Conservation (phyloP, 306 rosid genomes). For the Castanea mollissima region DNA sequence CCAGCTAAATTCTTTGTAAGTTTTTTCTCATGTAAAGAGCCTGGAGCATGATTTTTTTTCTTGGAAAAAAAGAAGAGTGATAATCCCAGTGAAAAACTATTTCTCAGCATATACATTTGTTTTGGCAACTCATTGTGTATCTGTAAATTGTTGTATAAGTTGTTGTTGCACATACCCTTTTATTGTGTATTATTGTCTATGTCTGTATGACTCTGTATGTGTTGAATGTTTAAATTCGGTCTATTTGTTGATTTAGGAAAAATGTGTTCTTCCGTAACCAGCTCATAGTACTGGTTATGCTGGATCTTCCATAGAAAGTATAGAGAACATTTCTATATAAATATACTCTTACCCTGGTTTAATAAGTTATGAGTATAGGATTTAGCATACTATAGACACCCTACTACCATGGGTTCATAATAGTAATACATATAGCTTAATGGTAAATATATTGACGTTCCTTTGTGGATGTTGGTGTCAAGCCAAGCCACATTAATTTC, state of each 20-base stretch:
- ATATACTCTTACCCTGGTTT: too few species aligned
- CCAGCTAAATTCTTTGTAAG: background rate
- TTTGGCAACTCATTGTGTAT: background rate
- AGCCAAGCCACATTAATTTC: too few species aligned
- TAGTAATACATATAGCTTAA: too few species aligned
- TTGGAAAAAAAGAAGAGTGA: too few species aligned
- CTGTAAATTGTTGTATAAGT: background rate
- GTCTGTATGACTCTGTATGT: background rate
- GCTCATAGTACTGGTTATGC: background rate
- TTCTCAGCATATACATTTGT: background rate
- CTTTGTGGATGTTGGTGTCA: too few species aligned
- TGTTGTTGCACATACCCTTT: background rate
- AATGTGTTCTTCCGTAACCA: background rate
- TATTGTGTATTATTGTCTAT: background rate
- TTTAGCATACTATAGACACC: too few species aligned
- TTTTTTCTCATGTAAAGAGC: background rate
- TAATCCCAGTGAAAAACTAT: background rate
- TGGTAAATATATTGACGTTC: too few species aligned
- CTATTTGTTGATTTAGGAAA: background rate
- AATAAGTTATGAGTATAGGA: too few species aligned
- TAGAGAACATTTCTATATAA: background rate
- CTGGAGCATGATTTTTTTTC: background rate
- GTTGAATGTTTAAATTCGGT: background rate
- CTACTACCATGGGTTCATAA: too few species aligned
- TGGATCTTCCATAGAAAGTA: background rate